Percentiles rank a stretch among this genome's conserved stretches.
Evolutionary conservation across 306 rosid species (phyloP).

Genomic region (Ceratonia siliqua): DNA sequence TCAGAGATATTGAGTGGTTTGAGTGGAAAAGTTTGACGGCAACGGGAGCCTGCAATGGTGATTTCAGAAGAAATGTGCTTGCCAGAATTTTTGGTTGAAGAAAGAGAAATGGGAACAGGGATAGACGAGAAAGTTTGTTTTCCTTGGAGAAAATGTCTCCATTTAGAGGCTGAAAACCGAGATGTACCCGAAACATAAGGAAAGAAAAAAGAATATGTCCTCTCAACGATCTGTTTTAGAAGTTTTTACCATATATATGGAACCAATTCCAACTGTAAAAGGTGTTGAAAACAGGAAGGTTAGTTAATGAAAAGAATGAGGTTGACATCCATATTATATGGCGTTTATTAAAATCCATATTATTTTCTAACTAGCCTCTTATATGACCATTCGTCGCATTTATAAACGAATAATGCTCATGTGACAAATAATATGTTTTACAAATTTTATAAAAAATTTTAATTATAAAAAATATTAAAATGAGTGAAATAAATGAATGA

Average conservation of each 20-base stretch:
- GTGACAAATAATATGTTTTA: too few species aligned
- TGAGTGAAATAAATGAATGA: too few species aligned
- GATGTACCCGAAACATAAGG: conserved; percentile 53
- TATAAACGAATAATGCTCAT: too few species aligned
- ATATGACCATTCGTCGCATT: too few species aligned
- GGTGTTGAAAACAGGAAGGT: not conserved
- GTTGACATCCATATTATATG: too few species aligned
- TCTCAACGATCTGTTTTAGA: not conserved
- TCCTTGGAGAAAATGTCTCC: conserved; percentile 54
- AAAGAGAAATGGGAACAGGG: conserved; percentile 11
- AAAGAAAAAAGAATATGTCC: conserved; percentile 23
- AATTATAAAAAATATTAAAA: too few species aligned
- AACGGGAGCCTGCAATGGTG: conserved; percentile 3
- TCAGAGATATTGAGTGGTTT: not conserved
- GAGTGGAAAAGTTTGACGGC: conserved; percentile 20
- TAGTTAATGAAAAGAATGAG: not conserved
- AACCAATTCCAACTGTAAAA: conserved; percentile 13
- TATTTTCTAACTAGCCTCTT: too few species aligned
- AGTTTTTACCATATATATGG: not conserved
- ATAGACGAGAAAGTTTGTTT: conserved; percentile 32
- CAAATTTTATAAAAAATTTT: too few species aligned
- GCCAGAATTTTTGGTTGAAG: conserved; percentile 24
- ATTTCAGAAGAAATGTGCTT: conserved; percentile 22
- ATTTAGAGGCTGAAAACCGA: conserved; percentile 48
- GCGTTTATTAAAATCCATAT: too few species aligned